Base-by-base conservation (phyloP, 2,329 filamentous ascomycete species). In the Fusarium abutilonis region DNA sequence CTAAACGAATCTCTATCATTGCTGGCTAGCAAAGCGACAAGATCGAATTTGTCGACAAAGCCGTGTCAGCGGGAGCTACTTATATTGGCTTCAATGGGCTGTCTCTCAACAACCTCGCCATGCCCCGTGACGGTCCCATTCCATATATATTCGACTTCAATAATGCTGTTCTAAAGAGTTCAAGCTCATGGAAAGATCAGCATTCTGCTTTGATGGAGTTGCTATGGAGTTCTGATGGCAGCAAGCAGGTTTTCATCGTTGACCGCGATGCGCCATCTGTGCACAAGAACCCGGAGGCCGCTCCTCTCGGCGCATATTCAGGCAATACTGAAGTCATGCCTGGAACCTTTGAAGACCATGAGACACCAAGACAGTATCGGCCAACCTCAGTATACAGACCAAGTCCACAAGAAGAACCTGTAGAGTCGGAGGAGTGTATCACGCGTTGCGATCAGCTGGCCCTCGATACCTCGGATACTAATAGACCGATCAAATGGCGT, bases 81-180 rank as follows among this genome's bases (percentile, higher is more conserved):
- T 68, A 68, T 17, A 46, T 69, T 4, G 56, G 63, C 3, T 40
- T 59, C 36, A 68, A 68, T 10, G 65, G 51, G 0, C 32, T 57
- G 4, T 45, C 56, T 19, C 31, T 47, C 0, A 39, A 35, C 0
- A 38, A 36, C 8, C 14, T 52, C 10, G 32, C 4, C 10, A 9
- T 44, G 0, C 36, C 38, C 8, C 17, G 11, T 1, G 32, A 40
- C 17, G 38, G 38, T 15, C 35, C 34, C n/a, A 21, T 21, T 2
- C 26, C 10, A 14, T 40, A 42, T 9, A 23, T 31, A 1, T 50
- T 62, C 2, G 21, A 60, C 5, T 61, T 68, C 26, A 57, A 43
- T 17, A 52, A 47, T 1, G 28, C 26, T 0, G 31, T 52, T 1
- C 39, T 60, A 29, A 29, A 55, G 9, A 23, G 28, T 3, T 41